Evolutionary conservation across 805 yeast species (phyloP), one percentile per base, ranked within the genome.

Genomic region (Starmerella vitae): DNA sequence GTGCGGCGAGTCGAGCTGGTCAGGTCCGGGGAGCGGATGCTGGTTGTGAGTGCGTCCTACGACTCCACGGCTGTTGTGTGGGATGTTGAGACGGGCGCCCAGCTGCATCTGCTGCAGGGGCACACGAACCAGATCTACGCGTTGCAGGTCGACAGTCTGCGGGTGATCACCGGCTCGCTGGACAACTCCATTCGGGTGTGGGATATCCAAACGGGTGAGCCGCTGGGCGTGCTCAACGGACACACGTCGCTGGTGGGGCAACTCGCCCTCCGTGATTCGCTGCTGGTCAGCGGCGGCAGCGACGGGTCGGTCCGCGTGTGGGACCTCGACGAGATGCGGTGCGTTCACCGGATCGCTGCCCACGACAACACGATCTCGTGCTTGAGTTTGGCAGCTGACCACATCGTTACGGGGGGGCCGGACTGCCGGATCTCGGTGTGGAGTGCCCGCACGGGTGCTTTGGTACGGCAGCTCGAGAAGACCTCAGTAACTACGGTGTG

Each of bases 211-310:
- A 78, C 93, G 15, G 97, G 97, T 53, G 72, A 72, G 47, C 79
- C 93, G 58, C 55, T 82, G 12, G 72, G 76, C 35, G 72, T 78
- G 3, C 79, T 85, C 57, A 66, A 64, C 45, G 88, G 88, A 5
- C 98, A 91, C 58, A 81, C 91, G 28, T 94, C 93, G 55, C 91
- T 85, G 56, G 93, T 91, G 4, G 96, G 97, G 0, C 68, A 88
- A 33, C 63, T 88, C 24, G 81, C 80, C 38, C 65, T 86, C 22
- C 72, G 81, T 0, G 78, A 78, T 33, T 70, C 74, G 36, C 77
- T 71, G 10, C 63, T 86, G 30, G 75, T 84, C 1, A 76, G 94
- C 0, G 97, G 96, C 0, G 94, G 91, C 54, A 71, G 76, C 26
- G 78, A 78, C 55, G 97, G 96, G 0, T 70, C 77, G 26, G 72